Conservation (phyloP, 2,329 filamentous ascomycete species). For the Diaporthe ampelina region DNA sequence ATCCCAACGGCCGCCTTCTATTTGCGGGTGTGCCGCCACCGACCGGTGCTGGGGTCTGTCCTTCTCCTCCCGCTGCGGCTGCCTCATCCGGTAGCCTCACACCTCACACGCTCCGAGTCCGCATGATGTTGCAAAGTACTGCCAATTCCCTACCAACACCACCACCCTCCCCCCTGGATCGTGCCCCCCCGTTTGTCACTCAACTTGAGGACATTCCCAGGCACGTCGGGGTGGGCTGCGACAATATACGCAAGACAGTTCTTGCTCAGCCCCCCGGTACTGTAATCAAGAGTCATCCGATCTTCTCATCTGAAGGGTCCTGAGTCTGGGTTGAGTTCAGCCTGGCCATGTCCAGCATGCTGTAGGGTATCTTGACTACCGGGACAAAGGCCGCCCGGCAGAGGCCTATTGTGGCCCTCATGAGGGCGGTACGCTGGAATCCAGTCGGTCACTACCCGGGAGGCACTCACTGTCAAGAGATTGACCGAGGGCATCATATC, state of each 20-base stretch:
- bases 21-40: slow-evolving; percentile 24
- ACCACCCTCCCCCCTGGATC: slow-evolving; percentile 1
- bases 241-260: slow-evolving; percentile 26
- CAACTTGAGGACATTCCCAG: slow-evolving; percentile 21
- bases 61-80: background rate
- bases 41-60: slow-evolving; percentile 1
- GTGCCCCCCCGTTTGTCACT: background rate
- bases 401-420: background rate
- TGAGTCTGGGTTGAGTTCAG: background rate
- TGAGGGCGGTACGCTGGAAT: background rate
- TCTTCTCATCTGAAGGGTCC: slow-evolving; percentile 4
- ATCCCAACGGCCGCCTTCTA: slow-evolving; percentile 16
- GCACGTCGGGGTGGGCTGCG: slow-evolving; percentile 5
- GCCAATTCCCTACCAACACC: slow-evolving; percentile 2
- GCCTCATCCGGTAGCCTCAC: slow-evolving; percentile 24
- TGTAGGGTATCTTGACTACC: background rate
- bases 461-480: background rate
- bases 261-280: slow-evolving; percentile 22
- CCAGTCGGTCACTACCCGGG: background rate
- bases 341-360: background rate
- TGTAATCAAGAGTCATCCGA: slow-evolving; percentile 13
- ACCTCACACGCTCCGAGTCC: slow-evolving; percentile 8
- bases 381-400: background rate
- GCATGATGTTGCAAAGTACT: slow-evolving; percentile 30
- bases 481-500: slow-evolving; percentile 1